These are phyloP conservation scores for Camelina neglecta DNA, from an alignment of 345 rosid genomes.

Conservation along the genomic window DNA sequence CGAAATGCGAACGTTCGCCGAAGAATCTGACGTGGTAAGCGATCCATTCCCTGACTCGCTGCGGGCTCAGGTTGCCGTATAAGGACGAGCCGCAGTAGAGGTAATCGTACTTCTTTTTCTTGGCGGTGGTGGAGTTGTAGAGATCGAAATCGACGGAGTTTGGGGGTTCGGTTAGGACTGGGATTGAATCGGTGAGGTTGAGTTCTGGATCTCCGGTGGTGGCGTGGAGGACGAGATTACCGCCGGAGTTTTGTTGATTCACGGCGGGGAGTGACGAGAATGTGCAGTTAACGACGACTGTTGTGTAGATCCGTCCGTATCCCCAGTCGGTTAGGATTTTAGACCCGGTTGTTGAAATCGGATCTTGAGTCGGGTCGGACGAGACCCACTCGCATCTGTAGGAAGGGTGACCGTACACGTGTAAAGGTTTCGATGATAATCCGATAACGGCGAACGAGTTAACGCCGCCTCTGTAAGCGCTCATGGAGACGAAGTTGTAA, in stretches of 20 bases:
- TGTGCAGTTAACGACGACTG: conserved; percentile 81
- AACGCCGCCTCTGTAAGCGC: conserved; percentile 81
- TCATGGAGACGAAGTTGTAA: conserved; percentile 79
- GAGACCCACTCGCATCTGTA: conserved; percentile 82
- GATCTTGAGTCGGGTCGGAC: conserved; percentile 24
- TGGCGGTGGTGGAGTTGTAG: conserved; percentile 34
- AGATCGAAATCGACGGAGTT: conserved; percentile 49
- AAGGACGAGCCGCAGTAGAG: conserved; percentile 88
- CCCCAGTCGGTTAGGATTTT: conserved; percentile 44
- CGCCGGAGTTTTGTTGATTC: conserved; percentile 71
- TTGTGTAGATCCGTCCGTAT: conserved; percentile 65
- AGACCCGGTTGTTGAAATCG: conserved; percentile 43
- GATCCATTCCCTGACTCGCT: conserved; percentile 83
- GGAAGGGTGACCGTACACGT: conserved; percentile 64
- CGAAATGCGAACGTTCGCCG: conserved; percentile 78
- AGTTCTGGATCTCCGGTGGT: conserved; percentile 63
- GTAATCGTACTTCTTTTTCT: conserved; percentile 67
- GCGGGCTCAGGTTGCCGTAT: conserved; percentile 81
- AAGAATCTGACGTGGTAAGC: conserved; percentile 82
- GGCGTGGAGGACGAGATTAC: conserved; percentile 67
- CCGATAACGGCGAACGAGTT: conserved; percentile 76
- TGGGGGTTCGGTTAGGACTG: conserved; percentile 55
- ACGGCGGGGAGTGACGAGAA: conserved; percentile 52
- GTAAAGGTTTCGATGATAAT: conserved; percentile 83
- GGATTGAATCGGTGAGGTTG: conserved; percentile 65